phyloP scores from a whole-genome alignment of 2,329 filamentous ascomycete species.

The Escovopsis weberi region DNA sequence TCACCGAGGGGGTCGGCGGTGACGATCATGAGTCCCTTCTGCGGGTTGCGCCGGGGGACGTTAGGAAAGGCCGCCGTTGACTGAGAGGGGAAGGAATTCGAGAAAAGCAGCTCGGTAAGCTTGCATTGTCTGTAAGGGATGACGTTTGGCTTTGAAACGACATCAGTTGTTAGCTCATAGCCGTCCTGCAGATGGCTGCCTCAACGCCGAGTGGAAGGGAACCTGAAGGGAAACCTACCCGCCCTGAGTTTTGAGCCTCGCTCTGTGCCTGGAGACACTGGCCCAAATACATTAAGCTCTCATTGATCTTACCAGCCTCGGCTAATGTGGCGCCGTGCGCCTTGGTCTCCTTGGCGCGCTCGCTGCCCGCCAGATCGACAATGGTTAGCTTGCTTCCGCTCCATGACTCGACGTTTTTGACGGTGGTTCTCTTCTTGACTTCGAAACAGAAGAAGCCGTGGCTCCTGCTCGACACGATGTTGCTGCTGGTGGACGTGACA shows the following conservation, averaged over 20 bases:
- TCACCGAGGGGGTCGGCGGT: conserved; percentile 87
- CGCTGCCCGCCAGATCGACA: conserved; percentile 85
- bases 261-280: conserved; percentile 95
- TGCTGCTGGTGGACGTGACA: conserved; percentile 82
- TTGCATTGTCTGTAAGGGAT: conserved; percentile 76
- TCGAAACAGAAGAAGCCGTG: conserved; percentile 96
- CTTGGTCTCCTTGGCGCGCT: conserved; percentile 84
- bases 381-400: conserved; percentile 67
- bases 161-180: conserved; percentile 8
- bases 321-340: conserved; percentile 84
- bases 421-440: conserved; percentile 59
- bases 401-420: conserved; percentile 44
- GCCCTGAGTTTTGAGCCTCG: conserved; percentile 57
- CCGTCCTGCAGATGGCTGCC: not conserved
- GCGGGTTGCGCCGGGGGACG: conserved; percentile 46
- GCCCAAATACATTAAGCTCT: conserved; percentile 94
- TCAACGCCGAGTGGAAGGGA: too few species aligned
- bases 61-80: conserved; percentile 25
- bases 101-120: conserved; percentile 70
- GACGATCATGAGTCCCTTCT: conserved; percentile 90
- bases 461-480: conserved; percentile 80
- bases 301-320: conserved; percentile 96
- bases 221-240: conserved; percentile 33
- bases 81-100: conserved; percentile 67
- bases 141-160: conserved; percentile 41